These are phyloP conservation scores for Fusarium acutatum DNA, from an alignment of 2,329 filamentous ascomycete species.

Conservation along the genomic window DNA sequence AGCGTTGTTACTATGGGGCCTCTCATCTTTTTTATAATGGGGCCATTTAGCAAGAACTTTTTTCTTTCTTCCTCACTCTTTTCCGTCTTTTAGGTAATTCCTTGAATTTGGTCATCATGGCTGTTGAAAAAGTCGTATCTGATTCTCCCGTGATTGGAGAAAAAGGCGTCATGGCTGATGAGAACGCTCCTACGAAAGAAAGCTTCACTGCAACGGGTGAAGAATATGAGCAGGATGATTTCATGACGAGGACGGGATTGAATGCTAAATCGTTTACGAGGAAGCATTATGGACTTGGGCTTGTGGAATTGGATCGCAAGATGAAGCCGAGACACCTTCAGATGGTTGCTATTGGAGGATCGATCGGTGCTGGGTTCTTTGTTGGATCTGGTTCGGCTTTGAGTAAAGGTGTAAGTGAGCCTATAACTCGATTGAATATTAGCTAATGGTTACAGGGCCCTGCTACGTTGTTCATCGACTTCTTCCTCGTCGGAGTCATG, in stretches of 20 bases:
- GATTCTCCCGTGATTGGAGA: constrained; percentile 7
- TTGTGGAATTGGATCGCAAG: constrained; percentile 51
- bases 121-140: constrained; percentile 14
- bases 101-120: neutral
- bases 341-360: constrained; percentile 70
- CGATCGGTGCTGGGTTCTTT: constrained; percentile 70
- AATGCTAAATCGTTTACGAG: constrained; percentile 33
- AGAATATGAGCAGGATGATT: constrained; percentile 35
- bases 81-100: neutral
- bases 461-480: constrained; percentile 57
- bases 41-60: constrained; percentile 18
- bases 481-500: constrained; percentile 66
- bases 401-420: constrained; percentile 49
- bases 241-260: constrained; percentile 40
- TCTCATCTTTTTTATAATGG: constrained; percentile 26
- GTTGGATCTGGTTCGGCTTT: constrained; percentile 66
- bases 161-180: constrained; percentile 10
- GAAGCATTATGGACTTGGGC: constrained; percentile 37
- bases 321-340: constrained; percentile 68
- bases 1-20: constrained; percentile 24
- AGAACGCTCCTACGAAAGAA: constrained; percentile 5
- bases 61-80: neutral
- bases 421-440: rapidly evolving
- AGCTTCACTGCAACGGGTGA: constrained; percentile 10
- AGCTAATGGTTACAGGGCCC: constrained; percentile 45